Conservation (phyloP, 306 rosid species). For the Castanea mollissima region DNA sequence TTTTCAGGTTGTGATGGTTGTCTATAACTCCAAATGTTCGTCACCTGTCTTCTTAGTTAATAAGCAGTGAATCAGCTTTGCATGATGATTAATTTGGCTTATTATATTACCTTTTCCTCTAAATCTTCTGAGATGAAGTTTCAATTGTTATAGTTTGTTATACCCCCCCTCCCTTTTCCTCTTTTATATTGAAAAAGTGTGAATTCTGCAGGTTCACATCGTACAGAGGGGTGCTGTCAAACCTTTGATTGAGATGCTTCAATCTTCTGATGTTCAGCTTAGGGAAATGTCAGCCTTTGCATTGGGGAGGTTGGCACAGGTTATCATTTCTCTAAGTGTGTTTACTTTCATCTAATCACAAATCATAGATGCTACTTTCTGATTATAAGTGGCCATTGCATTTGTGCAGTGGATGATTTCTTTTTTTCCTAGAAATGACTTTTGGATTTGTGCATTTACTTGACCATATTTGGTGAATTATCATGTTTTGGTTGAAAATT, state of each 20-base stretch:
- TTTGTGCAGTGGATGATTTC: neutral
- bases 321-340: conserved; percentile 18
- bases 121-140: conserved; percentile 11
- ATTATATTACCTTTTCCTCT: neutral
- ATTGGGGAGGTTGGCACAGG: conserved; percentile 98
- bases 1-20: conserved; percentile 4
- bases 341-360: neutral
- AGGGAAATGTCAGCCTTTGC: conserved; percentile 99
- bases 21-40: conserved; percentile 1
- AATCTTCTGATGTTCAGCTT: conserved; percentile 87
- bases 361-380: conserved; percentile 1
- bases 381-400: neutral
- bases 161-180: conserved; percentile 6
- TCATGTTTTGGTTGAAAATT: neutral
- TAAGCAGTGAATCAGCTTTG: neutral
- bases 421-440: neutral
- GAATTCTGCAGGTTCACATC: conserved; percentile 73
- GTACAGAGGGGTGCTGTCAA: conserved; percentile 98
- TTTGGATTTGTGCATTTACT: conserved; percentile 13
- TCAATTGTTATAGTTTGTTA: neutral
- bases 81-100: conserved; percentile 3
- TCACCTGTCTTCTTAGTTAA: neutral
- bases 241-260: conserved; percentile 98
- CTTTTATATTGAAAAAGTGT: neutral
- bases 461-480: neutral